Conservation (phyloP, 2,329 filamentous ascomycete genomes). For the Fusarium sp. region DNA sequence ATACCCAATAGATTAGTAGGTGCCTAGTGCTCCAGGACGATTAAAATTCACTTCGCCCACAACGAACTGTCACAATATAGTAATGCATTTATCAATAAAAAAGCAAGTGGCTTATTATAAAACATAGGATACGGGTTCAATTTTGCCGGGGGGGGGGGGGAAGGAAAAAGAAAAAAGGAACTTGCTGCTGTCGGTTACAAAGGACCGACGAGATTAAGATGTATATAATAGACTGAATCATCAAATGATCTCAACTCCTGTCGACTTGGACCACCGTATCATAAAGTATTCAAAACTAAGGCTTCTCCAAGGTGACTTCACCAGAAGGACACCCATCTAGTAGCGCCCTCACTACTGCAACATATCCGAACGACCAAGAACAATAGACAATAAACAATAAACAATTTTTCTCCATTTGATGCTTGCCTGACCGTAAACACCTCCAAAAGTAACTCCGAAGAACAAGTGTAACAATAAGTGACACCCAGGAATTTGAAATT, state of each 20-base stretch:
- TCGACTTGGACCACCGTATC: conserved; percentile 37
- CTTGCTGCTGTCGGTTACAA: conserved; percentile 4
- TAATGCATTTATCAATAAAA: neutral
- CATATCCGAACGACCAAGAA: conserved; percentile 32
- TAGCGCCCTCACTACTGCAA: conserved; percentile 39
- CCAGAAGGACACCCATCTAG: conserved; percentile 24
- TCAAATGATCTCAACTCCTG: conserved; percentile 36
- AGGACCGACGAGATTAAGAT: conserved; percentile 41
- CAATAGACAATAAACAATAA: conserved; percentile 8
- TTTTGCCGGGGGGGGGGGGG: neutral
- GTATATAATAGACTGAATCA: conserved; percentile 41
- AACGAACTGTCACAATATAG: neutral
- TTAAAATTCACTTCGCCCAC: neutral
- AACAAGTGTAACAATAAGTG: conserved; percentile 50
- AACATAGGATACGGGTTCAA: neutral
- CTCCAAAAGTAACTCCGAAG: conserved; percentile 30
- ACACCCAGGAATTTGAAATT: conserved; percentile 61
- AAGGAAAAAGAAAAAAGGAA: neutral
- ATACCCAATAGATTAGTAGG: conserved; percentile 4
- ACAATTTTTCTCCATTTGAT: conserved; percentile 37
- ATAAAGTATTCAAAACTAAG: conserved; percentile 38
- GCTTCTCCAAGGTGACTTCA: conserved; percentile 29
- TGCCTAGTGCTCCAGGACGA: neutral
- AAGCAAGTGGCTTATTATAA: neutral
- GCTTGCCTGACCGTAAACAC: conserved; percentile 39